Conservation (phyloP, 2,329 filamentous ascomycete species). For the Aspergillus brasiliensis region DNA sequence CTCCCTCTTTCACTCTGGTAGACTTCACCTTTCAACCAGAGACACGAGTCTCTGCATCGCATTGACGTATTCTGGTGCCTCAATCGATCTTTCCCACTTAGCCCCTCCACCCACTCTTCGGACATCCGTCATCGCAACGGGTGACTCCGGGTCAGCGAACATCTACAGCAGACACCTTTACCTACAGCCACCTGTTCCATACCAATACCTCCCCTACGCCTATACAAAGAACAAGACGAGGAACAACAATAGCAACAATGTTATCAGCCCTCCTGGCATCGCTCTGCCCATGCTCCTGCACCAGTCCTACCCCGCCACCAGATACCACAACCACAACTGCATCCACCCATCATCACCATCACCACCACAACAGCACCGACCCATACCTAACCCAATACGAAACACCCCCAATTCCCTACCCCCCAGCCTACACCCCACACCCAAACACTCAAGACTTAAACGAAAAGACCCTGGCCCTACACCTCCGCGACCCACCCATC, state of each 20-base stretch:
- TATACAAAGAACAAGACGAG: background rate
- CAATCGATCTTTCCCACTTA: too few relatives aligned
- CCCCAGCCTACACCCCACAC: slow-evolving; percentile 45
- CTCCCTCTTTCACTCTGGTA: background rate
- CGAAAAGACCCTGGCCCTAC: slow-evolving; percentile 43
- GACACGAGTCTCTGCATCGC: too few relatives aligned
- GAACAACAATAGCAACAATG: background rate
- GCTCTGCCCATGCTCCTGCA: background rate
- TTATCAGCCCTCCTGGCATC: background rate
- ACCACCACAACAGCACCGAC: too few relatives aligned
- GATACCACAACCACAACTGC: background rate
- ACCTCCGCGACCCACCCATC: slow-evolving; percentile 33
- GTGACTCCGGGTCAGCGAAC: too few relatives aligned
- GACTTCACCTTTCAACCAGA: too few relatives aligned
- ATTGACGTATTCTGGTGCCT: too few relatives aligned
- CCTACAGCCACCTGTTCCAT: too few relatives aligned
- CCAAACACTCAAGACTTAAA: slow-evolving; percentile 34
- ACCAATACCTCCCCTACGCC: background rate
- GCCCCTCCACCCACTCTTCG: background rate
- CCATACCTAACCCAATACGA: background rate
- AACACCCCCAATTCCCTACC: slow-evolving; percentile 38
- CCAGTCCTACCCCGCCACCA: background rate
- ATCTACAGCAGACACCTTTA: too few relatives aligned
- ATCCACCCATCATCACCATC: background rate
- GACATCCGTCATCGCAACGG: background rate